A percentile compares a stretch with the other conserved stretches of the same genome.
phyloP scores from a whole-genome alignment of 1,284 basidiomycete genomes.

The Apiotrichum domesticum region DNA sequence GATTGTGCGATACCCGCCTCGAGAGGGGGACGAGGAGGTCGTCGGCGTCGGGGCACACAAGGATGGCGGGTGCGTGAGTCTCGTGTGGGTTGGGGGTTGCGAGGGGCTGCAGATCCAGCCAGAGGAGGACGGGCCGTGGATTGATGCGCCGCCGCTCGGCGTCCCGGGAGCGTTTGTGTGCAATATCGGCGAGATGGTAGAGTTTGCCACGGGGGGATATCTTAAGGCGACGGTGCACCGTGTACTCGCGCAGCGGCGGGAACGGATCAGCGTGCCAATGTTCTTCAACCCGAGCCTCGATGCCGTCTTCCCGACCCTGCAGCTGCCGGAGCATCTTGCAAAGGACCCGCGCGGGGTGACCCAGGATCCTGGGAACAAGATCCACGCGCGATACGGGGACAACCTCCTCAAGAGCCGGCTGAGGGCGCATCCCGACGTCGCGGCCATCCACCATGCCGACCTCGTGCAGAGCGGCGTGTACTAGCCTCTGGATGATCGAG shows the following conservation, averaged over 20 bases:
- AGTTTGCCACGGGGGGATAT: conserved; percentile 16
- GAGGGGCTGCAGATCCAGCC: conserved; percentile 12
- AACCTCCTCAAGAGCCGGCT: conserved; percentile 16
- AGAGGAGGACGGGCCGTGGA: conserved; percentile 55
- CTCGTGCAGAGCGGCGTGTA: conserved; percentile 3
- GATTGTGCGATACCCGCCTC: conserved; percentile 15
- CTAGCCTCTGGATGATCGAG: too few species aligned
- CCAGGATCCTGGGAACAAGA: conserved; percentile 4
- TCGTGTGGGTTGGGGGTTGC: neutral
- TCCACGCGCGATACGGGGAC: conserved; percentile 13
- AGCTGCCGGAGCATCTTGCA: conserved; percentile 4
- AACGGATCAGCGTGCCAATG: conserved; percentile 14
- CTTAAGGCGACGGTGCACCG: conserved; percentile 18
- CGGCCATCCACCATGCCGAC: conserved; percentile 8
- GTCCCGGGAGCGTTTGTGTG: conserved; percentile 65
- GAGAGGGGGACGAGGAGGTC: neutral
- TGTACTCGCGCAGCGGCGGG: conserved; percentile 5
- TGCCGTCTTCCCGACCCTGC: conserved; percentile 8
- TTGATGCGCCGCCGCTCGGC: conserved; percentile 58
- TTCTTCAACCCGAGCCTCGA: conserved; percentile 17
- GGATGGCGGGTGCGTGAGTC: conserved; percentile 16
- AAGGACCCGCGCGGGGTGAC: neutral
- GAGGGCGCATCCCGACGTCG: conserved; percentile 15
- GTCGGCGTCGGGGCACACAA: conserved; percentile 17
- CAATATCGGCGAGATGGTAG: conserved; percentile 58